Base-by-base conservation (phyloP, 2,329 filamentous ascomycete genomes). In the Alternaria dauci region DNA sequence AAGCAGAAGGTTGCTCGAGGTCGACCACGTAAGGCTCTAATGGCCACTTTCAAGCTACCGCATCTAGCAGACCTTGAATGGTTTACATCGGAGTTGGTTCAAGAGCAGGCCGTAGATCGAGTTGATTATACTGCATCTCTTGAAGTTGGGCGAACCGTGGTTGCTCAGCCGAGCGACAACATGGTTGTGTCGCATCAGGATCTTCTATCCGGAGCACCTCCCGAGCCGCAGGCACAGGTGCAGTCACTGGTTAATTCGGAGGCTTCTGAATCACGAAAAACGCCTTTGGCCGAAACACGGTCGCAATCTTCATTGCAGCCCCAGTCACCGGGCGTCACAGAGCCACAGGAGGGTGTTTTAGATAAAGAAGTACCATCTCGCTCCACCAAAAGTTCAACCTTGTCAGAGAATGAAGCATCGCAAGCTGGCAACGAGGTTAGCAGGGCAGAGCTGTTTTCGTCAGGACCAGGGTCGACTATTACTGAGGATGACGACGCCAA, bases 11-110 rank as follows among this genome's bases (percentile, higher is more conserved):
- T 68, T 61, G 66, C 41, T 25, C 70, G 72, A 41, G 82, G 82
- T 25, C 75, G 81, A 28, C 81, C 81, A 8, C 73, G 72, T 16
- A 82, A 80, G 56, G 77, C 79, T 8, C 70, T 80, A 23, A 78
- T 84, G 28, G 79, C 76, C 7, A 79, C 82, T 1, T 75, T 84
- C 66, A 82, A 79, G 56, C 75, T 75, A 14, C 44, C 63, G 16
- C 62, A 68, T 7, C 66, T 84, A 9, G 65, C 67, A 20, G 63
- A 73, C 6, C 51, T 81, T 4, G 66, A 71, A 0, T 82, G 80
- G 77, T 82, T 76, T 39, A 53, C 25, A 38, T 26, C 56, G 8
- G 62, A 58, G 26, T 26, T 16, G 11, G 18, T 26, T n/a, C 51
- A 30, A 25, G 43, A 52, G 26, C 46, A 51, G 23, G 20, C 25